Percentiles rank a stretch among this genome's conserved stretches.
phyloP scores from a whole-genome alignment of 2,329 filamentous ascomycete species.

The Pyrenochaeta sp. region DNA sequence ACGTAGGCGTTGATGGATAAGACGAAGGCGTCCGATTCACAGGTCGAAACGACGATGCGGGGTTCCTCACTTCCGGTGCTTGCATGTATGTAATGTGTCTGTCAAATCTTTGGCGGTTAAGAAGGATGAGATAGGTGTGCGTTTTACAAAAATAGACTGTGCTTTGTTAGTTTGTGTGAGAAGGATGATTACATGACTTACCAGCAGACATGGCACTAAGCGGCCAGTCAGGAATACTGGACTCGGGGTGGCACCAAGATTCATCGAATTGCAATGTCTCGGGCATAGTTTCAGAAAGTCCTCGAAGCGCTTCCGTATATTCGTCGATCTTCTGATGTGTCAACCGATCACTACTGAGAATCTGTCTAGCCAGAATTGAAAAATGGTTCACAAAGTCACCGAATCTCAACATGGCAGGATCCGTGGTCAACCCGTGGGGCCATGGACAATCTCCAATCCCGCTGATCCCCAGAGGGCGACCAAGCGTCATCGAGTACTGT shows the following conservation, averaged over 20 bases:
- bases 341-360: constrained; percentile 55
- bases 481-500: constrained; percentile 60
- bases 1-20: constrained; percentile 22
- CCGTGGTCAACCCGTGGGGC: constrained; percentile 55
- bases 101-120: constrained; percentile 56
- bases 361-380: constrained; percentile 58
- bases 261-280: constrained; percentile 57
- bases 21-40: constrained; percentile 21
- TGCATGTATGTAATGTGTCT: constrained; percentile 13
- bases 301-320: constrained; percentile 55
- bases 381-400: constrained; percentile 58
- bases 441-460: constrained; percentile 59
- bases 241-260: constrained; percentile 52
- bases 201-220: constrained; percentile 56
- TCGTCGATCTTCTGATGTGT: constrained; percentile 57
- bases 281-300: constrained; percentile 58
- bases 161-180: constrained; percentile 7
- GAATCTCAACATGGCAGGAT: constrained; percentile 55
- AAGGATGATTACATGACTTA: constrained; percentile 33
- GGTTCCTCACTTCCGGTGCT: not conserved
- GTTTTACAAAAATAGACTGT: constrained; percentile 57
- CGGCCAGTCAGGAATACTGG: constrained; percentile 57
- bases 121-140: constrained; percentile 58
- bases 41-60: constrained; percentile 19
- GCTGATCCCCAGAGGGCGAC: constrained; percentile 59